phyloP scores from a whole-genome alignment of 2,329 filamentous ascomycete genomes.

The Mycosphaerella arachidis region DNA sequence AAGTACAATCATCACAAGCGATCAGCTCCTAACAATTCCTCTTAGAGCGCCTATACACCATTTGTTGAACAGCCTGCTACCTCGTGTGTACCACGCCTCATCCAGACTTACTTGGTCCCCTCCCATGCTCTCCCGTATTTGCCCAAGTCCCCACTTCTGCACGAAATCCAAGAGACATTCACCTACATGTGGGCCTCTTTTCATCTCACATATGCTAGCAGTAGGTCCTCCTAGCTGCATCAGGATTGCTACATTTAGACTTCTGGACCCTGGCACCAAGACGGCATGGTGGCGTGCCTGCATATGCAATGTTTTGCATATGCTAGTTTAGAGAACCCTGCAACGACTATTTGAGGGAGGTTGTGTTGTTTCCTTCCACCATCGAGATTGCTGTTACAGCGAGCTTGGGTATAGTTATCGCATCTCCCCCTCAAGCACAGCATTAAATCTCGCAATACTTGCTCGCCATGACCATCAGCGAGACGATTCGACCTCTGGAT shows the following conservation, averaged over 20 bases:
- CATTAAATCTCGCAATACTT: background rate
- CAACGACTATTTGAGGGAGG: background rate
- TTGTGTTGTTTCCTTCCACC: no score
- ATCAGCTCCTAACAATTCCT: background rate
- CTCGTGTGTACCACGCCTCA: no score
- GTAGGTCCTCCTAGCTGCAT: no score
- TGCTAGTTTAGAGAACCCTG: background rate
- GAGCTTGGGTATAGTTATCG: background rate
- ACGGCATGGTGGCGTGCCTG: no score
- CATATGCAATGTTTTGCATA: background rate
- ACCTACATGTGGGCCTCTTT: background rate
- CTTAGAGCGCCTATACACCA: background rate
- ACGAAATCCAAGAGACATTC: constrained; percentile 4
- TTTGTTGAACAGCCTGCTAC: background rate
- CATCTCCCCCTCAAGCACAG: background rate
- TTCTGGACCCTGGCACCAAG: no score
- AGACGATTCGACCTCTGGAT: background rate
- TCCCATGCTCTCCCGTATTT: no score
- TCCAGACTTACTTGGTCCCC: no score
- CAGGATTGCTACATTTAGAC: no score
- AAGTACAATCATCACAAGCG: background rate
- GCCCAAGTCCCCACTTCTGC: constrained; percentile 1
- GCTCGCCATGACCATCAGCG: constrained; percentile 1
- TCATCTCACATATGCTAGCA: background rate
- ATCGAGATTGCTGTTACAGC: no score